These are phyloP conservation scores for Papiliotrema laurentii DNA, from an alignment of 1,284 basidiomycete genomes.

Conservation along the genomic window DNA sequence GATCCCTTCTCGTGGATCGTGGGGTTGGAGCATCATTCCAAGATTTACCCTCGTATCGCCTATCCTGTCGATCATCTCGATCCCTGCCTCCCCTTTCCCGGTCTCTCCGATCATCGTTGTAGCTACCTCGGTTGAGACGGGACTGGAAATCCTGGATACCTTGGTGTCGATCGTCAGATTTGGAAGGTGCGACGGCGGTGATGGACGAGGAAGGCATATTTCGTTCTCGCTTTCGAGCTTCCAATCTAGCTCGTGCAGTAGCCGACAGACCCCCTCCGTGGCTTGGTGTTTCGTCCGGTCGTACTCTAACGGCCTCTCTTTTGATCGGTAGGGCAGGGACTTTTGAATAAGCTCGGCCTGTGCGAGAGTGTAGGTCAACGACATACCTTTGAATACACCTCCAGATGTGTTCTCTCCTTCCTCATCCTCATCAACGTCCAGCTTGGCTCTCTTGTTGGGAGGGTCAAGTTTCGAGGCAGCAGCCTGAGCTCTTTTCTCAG, in stretches of 20 bases:
- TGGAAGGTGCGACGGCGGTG: slow-evolving; percentile 20
- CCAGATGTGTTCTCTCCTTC: slow-evolving; percentile 37
- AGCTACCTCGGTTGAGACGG: slow-evolving; percentile 49
- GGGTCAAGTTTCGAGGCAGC: slow-evolving; percentile 50
- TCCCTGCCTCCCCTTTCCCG: slow-evolving; percentile 11
- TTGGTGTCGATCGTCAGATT: slow-evolving; percentile 17
- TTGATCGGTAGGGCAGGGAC: slow-evolving; percentile 65
- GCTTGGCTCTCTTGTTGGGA: slow-evolving; percentile 60
- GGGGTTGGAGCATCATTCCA: slow-evolving; percentile 58
- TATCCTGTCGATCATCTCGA: slow-evolving; percentile 20
- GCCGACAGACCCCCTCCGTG: slow-evolving; percentile 83
- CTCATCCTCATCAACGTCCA: slow-evolving; percentile 53
- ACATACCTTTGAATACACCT: slow-evolving; percentile 75
- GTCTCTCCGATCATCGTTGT: slow-evolving; percentile 46
- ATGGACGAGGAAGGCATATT: slow-evolving; percentile 52
- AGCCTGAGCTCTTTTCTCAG: slow-evolving; percentile 69
- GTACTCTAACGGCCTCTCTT: slow-evolving; percentile 60
- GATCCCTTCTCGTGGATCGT: slow-evolving; percentile 56
- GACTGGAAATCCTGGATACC: slow-evolving; percentile 47
- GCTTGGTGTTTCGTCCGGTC: slow-evolving; percentile 87
- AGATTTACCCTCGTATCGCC: slow-evolving; percentile 26
- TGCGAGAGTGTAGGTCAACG: neutral
- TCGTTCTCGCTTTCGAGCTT: slow-evolving; percentile 65
- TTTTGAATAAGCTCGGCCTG: slow-evolving; percentile 34
- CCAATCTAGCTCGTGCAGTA: slow-evolving; percentile 62